Base-by-base conservation (phyloP, 768 basidiomycete genomes). In the Termitomyces heimii region DNA sequence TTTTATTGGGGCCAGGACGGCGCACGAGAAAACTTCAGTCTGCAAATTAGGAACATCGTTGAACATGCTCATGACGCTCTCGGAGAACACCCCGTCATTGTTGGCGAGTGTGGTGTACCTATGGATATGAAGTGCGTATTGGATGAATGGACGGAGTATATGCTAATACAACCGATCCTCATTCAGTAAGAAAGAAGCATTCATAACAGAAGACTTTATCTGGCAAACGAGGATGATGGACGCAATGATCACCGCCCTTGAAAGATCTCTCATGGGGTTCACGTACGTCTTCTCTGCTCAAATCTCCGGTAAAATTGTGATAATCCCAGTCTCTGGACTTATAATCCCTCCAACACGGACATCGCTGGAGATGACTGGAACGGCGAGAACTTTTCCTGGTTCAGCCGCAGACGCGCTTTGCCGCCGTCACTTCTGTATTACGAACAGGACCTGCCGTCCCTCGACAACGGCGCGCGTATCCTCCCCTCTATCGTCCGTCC, bases 341-440 rank as follows among this genome's bases (percentile, higher is more conserved):
- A 97, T 69, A 97, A 98, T 65, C 89, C 95, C 0, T 75, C 79
- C 52, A 98, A 98, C 71, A 78, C 81, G 39, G 94, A 98, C 68
- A 63, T 70, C 18, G 64, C 70, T 26, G 96, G 96, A 16, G 95
- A 98, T 67, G 72, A 85, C 67, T 97, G 95, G 95, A 96, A 95
- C 64, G 92, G 90, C 53, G 95, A 99, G 71, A 97, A 95, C 73
- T 98, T 99, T 68, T 94, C 92, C 1, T 97, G 92, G 92, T 98
- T 93, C 79, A 85, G 84, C 64, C 73, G 75, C 43, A 71, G 69
- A 35, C 82, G 86, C 16, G 84, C 80, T 1, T 73, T 83, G 50
- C 87, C 81, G 1, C 66, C 77, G 0, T 79, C 79, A 0, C 66
- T 84, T 40, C 75, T 88, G 13, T 79, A 78, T 60, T 77, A 80